A percentile compares a stretch with the other conserved stretches of the same genome.
Conservation (phyloP, 2,329 filamentous ascomycete species). For the Fusarium sp. region DNA sequence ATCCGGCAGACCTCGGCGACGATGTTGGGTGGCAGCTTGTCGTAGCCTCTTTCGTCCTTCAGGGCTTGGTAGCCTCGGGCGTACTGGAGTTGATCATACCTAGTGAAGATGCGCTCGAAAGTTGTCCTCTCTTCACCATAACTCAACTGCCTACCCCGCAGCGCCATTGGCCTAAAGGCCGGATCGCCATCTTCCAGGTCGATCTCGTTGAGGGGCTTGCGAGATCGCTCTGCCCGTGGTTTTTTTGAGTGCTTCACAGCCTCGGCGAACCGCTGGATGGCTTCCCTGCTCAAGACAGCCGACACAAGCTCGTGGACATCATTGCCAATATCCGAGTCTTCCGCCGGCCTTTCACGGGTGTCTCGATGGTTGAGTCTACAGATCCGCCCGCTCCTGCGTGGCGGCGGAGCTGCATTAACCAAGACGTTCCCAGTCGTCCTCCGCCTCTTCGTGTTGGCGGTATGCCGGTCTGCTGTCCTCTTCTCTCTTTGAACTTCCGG, state of each 20-base stretch:
- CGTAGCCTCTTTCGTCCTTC: not conserved
- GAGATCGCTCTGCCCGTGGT: not conserved
- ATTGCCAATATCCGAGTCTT: not conserved
- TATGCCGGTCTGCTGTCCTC: not conserved
- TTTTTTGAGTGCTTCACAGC: not conserved
- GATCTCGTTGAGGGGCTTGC: not conserved
- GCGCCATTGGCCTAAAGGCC: not conserved
- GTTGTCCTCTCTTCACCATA: not conserved
- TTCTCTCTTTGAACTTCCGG: not conserved
- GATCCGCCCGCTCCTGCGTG: not conserved
- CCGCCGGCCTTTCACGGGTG: not conserved
- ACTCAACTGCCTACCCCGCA: not conserved
- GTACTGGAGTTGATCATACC: not conserved
- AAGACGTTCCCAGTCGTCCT: not conserved
- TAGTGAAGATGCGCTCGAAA: not conserved
- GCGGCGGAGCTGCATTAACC: not conserved
- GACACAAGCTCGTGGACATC: not conserved
- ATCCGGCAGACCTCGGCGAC: not conserved
- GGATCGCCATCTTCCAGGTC: not conserved
- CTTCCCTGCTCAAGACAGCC: not conserved
- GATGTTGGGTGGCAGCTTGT: not conserved
- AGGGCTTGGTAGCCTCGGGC: not conserved
- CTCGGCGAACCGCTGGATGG: not conserved
- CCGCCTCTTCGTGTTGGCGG: not conserved
- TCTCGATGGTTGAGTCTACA: not conserved